A percentile compares a stretch with the other conserved stretches of the same genome.
phyloP scores from a whole-genome alignment of 768 basidiomycete genomes.

The Leccinellum rugosiceps region DNA sequence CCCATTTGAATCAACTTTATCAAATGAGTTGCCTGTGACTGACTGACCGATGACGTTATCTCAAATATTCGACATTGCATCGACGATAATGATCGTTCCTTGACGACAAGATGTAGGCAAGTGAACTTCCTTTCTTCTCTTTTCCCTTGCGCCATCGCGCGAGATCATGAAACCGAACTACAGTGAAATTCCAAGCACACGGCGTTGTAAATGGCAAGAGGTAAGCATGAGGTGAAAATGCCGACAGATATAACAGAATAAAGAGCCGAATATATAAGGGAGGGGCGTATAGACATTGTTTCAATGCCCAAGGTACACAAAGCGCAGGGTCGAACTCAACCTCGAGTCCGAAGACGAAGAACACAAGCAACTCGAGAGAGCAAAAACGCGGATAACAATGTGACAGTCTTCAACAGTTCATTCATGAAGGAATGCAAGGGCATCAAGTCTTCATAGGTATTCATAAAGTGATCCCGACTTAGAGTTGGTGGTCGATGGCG shows the following conservation, averaged over 20 bases:
- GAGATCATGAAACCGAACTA: background rate
- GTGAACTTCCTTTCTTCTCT: background rate
- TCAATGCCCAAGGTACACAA: background rate
- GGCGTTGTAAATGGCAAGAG: background rate
- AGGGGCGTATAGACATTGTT: slow-evolving; percentile 13
- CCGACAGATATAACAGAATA: slow-evolving; percentile 8
- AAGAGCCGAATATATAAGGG: slow-evolving; percentile 2
- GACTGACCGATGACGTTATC: no score
- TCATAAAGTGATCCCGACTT: slow-evolving; percentile 42
- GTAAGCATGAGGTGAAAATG: background rate
- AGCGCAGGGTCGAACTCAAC: background rate
- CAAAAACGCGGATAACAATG: no score
- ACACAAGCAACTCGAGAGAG: no score
- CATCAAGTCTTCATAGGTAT: slow-evolving; percentile 33
- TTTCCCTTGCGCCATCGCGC: no score
- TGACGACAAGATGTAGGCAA: no score
- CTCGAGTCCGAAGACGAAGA: background rate
- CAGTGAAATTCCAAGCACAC: background rate
- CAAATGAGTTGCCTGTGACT: no score
- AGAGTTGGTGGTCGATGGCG: slow-evolving; percentile 48
- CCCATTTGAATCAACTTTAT: no score
- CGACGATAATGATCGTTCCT: background rate
- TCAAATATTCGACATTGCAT: no score
- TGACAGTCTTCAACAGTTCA: slow-evolving; percentile 2
- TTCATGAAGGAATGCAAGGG: background rate